Evolutionary conservation across 371 early-diverging fungal species (phyloP).

Genomic region (Capniomyces stellatus): DNA sequence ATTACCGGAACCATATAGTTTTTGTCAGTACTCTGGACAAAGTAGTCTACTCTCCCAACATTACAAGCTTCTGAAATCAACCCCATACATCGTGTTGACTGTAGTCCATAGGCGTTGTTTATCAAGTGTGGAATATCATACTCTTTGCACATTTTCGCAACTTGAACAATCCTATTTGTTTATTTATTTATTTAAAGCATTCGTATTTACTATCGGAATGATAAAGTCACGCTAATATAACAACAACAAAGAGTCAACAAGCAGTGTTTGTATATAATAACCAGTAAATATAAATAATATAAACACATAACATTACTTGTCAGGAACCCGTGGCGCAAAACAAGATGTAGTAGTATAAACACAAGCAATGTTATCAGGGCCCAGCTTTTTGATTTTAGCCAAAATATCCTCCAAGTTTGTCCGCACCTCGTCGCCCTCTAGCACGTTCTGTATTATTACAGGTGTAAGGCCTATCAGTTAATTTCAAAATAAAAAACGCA

Average conservation of each 20-base stretch:
- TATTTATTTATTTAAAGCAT: too few species aligned
- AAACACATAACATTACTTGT: neutral
- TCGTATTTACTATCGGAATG: too few species aligned
- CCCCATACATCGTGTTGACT: constrained; percentile 3
- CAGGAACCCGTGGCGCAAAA: constrained; percentile 15
- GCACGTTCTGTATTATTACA: constrained; percentile 2
- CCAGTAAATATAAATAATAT: too few species aligned
- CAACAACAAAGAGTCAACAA: too few species aligned
- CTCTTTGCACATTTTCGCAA: constrained; percentile 5
- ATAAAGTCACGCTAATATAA: too few species aligned
- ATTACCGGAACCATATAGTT: constrained; percentile 22
- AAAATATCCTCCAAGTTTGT: constrained; percentile 6
- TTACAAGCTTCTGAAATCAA: constrained; percentile 8
- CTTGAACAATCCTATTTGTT: neutral
- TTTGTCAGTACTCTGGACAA: constrained; percentile 17
- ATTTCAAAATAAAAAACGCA: too few species aligned
- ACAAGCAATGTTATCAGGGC: constrained; percentile 8
- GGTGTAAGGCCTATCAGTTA: neutral
- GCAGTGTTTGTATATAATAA: too few species aligned
- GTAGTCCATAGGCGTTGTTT: constrained; percentile 18
- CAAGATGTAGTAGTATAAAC: constrained; percentile 15
- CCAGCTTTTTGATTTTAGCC: constrained; percentile 1
- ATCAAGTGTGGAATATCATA: constrained; percentile 13
- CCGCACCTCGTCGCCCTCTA: constrained; percentile 6
- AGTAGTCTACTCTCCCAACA: constrained; percentile 11